Conservation (phyloP, 306 rosid genomes). For the Albizia julibrissin region DNA sequence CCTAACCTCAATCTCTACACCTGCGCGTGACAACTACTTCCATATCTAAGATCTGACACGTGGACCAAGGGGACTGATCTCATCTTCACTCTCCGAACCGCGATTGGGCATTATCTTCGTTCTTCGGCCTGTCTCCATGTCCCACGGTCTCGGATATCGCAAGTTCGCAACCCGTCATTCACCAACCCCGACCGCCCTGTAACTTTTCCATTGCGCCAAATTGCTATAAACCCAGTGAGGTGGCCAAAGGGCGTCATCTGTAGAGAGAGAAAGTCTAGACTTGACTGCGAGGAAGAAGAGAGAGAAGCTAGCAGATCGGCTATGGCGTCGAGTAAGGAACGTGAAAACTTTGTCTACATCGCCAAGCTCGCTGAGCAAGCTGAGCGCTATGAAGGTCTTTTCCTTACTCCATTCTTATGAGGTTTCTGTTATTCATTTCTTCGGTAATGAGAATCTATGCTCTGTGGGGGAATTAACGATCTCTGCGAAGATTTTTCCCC, state of each 20-base stretch:
- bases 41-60: background rate
- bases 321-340: conserved; percentile 30
- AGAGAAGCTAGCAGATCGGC: conserved; percentile 9
- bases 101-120: background rate
- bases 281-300: background rate
- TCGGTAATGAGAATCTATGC: background rate
- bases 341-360: conserved; percentile 49
- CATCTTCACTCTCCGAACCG: background rate
- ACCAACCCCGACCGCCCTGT: background rate
- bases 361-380: conserved; percentile 65
- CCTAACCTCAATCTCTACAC: background rate
- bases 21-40: background rate
- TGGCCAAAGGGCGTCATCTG: background rate
- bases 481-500: background rate
- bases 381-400: conserved; percentile 52
- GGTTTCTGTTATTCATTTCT: background rate
- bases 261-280: background rate
- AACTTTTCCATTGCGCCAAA: background rate
- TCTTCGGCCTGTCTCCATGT: background rate
- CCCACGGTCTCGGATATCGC: background rate
- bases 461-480: background rate
- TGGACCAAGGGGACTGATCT: background rate
- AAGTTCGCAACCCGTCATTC: background rate
- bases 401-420: background rate
- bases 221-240: background rate